A percentile compares a stretch with the other conserved stretches of the same genome.
Conservation (phyloP, 106 monocot genomes). For the Amphibolis antarctica region DNA sequence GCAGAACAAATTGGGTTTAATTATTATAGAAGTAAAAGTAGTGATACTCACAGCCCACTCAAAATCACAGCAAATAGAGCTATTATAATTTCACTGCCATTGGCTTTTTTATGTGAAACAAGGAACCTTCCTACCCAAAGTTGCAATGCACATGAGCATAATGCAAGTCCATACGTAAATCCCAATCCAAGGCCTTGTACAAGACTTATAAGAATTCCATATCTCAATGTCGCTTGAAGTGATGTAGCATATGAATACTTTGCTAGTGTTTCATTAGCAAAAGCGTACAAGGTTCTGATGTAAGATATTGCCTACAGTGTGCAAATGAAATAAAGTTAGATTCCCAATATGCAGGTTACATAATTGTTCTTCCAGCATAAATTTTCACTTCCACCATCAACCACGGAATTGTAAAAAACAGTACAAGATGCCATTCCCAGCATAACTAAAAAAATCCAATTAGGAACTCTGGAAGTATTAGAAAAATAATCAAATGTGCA, state of each 20-base stretch:
- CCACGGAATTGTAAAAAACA: no score
- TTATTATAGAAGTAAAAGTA: slow-evolving; percentile 7
- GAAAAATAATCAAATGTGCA: no score
- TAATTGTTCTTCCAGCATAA: no score
- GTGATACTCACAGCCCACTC: slow-evolving; percentile 80
- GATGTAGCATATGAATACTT: slow-evolving; percentile 99
- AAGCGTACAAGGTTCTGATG: slow-evolving; percentile 85
- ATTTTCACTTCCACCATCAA: no score
- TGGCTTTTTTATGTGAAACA: slow-evolving; percentile 57
- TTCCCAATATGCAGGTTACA: no score
- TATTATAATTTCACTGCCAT: slow-evolving; percentile 88
- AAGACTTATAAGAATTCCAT: slow-evolving; percentile 97
- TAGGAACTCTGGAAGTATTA: no score
- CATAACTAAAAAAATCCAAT: no score
- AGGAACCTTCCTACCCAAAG: slow-evolving; percentile 93
- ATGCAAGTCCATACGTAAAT: slow-evolving; percentile 99
- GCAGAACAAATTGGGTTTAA: background rate
- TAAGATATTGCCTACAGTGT: slow-evolving; percentile 76
- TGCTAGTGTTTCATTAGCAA: slow-evolving; percentile 93
- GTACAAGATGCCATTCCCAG: no score
- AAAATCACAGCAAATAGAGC: slow-evolving; percentile 92
- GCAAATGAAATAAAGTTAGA: background rate
- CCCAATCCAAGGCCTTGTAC: slow-evolving; percentile 99
- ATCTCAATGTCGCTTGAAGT: slow-evolving; percentile 92
- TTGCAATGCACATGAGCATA: slow-evolving; percentile 96